Evolutionary conservation across 805 yeast species (phyloP).

Genomic region (fission yeast (Schizosaccharomyces pombe)): DNA sequence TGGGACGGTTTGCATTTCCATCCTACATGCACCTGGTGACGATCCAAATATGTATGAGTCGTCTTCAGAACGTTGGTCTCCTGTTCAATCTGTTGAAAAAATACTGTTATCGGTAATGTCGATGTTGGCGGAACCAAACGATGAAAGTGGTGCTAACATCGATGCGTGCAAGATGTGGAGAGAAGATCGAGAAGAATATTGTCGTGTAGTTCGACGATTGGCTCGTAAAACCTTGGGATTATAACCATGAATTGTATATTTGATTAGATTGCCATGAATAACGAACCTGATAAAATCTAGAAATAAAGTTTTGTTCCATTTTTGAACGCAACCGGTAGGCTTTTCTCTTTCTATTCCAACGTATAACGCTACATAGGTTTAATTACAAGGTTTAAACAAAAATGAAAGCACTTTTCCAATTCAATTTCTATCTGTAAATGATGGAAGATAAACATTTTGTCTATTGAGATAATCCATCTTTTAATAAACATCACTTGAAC

Average conservation of each 20-base stretch:
- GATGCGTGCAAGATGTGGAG: conserved; percentile 75
- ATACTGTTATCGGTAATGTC: conserved; percentile 77
- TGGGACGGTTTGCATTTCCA: conserved; percentile 89
- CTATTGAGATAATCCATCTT: no score
- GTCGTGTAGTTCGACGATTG: conserved; percentile 37
- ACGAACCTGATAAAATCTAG: no score
- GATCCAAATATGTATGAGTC: conserved; percentile 89
- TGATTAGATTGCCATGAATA: no score
- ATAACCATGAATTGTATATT: neutral
- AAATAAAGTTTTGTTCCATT: no score
- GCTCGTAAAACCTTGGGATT: conserved; percentile 47
- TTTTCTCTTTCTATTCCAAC: no score
- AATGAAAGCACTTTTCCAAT: no score
- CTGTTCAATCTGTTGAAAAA: conserved; percentile 94
- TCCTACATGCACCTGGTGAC: conserved; percentile 87
- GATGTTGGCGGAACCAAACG: conserved; percentile 92
- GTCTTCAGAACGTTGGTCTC: conserved; percentile 95
- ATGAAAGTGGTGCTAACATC: conserved; percentile 83
- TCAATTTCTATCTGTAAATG: no score
- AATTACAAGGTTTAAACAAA: no score
- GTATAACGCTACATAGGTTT: no score
- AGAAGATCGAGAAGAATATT: conserved; percentile 48
- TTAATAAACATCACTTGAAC: no score
- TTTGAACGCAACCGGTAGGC: no score
- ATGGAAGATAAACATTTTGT: no score